Evolutionary conservation across 192 early-diverging fungal species (phyloP), one percentile per base, ranked within the genome.

Genomic region (Kappamyces sp.): DNA sequence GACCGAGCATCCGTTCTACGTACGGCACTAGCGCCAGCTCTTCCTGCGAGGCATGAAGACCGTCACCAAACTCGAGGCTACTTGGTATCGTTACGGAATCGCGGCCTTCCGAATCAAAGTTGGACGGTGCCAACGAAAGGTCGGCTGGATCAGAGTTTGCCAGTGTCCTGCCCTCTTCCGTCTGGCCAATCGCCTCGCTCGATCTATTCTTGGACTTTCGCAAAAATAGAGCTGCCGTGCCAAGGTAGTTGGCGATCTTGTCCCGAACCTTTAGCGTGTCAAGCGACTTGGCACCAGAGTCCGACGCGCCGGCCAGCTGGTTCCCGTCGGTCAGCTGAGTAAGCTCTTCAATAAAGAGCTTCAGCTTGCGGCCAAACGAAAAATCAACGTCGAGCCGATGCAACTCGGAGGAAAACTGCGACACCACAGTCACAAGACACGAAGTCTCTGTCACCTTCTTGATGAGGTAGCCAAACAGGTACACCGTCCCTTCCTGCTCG

Each of bases 281-380:
- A 1, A 30, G 5, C n/a, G 6, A 22, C 22, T 22, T 22, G 22
- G 22, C 22, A 22, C 22, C 22, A 22, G 22, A 22, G 22, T 22
- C 22, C 22, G 22, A 22, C 22, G 22, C 22, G 22, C 36, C 36
- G 31, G 34, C 2, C 8, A 43, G 29, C 41, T 38, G 41, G 29
- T 32, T 55, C 30, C 47, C 52, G 22, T 47, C 62, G 1, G 45
- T 62, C 7, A 53, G 49, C 4, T 49, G 54, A 3, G 66, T 63
- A 22, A 72, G 61, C 47, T 80, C 78, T 62, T 80, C 78, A 47
- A 80, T 74, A 65, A 80, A 77, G 11, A 34, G 34, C 54, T 80
- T 80, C n/a, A 80, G 51, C 49, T 73, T 77, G 5, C 68, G 42
- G 37, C 60, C 48, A 4, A 57, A 7, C 41, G 60, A 43, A 39